Percentiles rank a stretch among this genome's conserved stretches.
Evolutionary conservation across 202 grass and related monocot species (phyloP).

Genomic region (Carex arenaria): DNA sequence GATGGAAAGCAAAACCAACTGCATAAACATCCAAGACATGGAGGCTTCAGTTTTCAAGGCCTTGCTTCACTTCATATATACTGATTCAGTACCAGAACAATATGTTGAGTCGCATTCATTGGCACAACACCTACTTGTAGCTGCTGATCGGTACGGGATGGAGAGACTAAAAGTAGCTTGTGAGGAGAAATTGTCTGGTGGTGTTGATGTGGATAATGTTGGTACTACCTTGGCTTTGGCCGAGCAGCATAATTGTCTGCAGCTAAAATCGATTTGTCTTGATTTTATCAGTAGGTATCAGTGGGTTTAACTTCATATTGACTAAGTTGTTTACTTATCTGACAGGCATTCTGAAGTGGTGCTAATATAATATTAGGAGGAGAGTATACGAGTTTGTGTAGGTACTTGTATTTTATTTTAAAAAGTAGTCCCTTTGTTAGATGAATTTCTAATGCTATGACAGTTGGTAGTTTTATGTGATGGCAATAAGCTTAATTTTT

Average conservation of each 20-base stretch:
- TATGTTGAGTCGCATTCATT: background rate
- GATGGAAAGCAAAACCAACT: slow-evolving; percentile 15
- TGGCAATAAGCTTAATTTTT: background rate
- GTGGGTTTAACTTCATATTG: background rate
- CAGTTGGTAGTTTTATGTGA: background rate
- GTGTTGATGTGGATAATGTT: slow-evolving; percentile 11
- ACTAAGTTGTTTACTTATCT: background rate
- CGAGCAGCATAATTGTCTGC: slow-evolving; percentile 11
- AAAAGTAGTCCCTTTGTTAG: background rate
- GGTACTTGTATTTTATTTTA: background rate
- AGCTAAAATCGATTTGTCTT: slow-evolving; percentile 14
- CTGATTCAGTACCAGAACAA: slow-evolving; percentile 2
- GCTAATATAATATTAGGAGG: background rate
- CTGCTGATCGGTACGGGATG: slow-evolving; percentile 16
- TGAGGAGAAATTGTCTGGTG: background rate
- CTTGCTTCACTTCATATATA: slow-evolving; percentile 10
- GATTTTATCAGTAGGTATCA: slow-evolving; percentile 17
- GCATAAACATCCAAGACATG: slow-evolving; percentile 10
- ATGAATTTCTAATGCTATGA: background rate
- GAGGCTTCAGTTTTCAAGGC: slow-evolving; percentile 6
- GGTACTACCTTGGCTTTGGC: slow-evolving; percentile 12
- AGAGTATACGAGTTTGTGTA: background rate
- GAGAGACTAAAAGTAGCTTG: slow-evolving; percentile 12
- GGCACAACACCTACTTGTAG: slow-evolving; percentile 2
- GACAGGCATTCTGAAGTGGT: background rate